These are phyloP conservation scores for Phytophthora tentaculata DNA, from an alignment of 352 stramenopile species.

Conservation along the genomic window DNA sequence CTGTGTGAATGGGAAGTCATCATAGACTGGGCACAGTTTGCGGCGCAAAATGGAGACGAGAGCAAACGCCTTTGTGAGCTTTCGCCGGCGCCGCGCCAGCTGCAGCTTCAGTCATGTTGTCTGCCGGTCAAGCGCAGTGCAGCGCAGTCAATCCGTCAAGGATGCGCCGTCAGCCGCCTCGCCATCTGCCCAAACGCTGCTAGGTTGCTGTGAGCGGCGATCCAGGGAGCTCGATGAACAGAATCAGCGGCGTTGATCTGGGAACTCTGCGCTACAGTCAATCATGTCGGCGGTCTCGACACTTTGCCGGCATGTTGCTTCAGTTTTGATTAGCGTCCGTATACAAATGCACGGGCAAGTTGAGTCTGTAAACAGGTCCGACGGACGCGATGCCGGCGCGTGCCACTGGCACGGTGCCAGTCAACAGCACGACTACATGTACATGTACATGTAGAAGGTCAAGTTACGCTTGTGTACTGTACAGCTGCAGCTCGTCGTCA, in stretches of 20 bases:
- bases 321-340: slow-evolving; percentile 31
- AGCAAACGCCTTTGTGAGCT: slow-evolving; percentile 22
- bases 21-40: slow-evolving; percentile 25
- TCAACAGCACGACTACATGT: too few species aligned
- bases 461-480: background rate
- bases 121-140: slow-evolving; percentile 23
- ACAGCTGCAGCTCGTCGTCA: background rate
- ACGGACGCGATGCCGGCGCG: too few species aligned
- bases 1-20: slow-evolving; percentile 32
- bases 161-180: slow-evolving; percentile 10
- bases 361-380: slow-evolving; percentile 14
- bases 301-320: slow-evolving; percentile 21
- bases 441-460: too few species aligned
- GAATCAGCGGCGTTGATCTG: background rate
- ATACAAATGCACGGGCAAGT: slow-evolving; percentile 7
- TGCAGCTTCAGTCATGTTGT: slow-evolving; percentile 18
- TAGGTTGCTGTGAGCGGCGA: background rate
- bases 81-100: slow-evolving; percentile 10
- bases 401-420: too few species aligned
- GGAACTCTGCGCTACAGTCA: slow-evolving; percentile 6
- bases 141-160: background rate
- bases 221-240: background rate
- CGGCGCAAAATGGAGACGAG: slow-evolving; percentile 13
- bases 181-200: slow-evolving; percentile 17
- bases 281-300: slow-evolving; percentile 24